phyloP scores from a whole-genome alignment of 108 stramenopile species.

The Cyclotella choctawhatcheeana region DNA sequence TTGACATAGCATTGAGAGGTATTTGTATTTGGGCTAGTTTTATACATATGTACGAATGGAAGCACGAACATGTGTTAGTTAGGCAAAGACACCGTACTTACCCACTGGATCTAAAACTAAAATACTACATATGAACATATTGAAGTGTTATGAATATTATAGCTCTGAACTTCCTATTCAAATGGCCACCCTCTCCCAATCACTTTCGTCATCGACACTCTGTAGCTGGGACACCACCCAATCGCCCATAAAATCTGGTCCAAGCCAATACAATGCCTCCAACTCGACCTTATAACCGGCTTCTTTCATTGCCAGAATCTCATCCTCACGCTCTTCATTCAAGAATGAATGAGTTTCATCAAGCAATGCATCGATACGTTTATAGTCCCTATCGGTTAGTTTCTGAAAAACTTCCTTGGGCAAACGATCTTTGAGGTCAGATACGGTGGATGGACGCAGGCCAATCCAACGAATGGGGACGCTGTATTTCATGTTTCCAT shows the following conservation, averaged over 20 bases:
- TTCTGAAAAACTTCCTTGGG: conserved; percentile 55
- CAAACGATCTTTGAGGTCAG: conserved; percentile 21
- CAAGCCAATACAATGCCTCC: conserved; percentile 86
- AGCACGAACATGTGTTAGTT: too few relatives aligned
- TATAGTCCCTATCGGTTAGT: conserved; percentile 65
- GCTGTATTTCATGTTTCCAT: conserved; percentile 47
- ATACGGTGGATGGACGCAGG: conserved; percentile 66
- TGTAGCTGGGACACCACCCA: conserved; percentile 44
- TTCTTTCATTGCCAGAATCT: conserved; percentile 59
- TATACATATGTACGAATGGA: too few relatives aligned
- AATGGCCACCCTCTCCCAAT: conserved; percentile 12
- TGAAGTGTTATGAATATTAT: too few relatives aligned
- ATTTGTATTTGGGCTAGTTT: too few relatives aligned
- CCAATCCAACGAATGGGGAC: conserved; percentile 83
- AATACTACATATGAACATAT: too few relatives aligned
- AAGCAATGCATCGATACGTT: conserved; percentile 54
- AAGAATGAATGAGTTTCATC: conserved; percentile 41
- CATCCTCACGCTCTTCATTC: conserved; percentile 42
- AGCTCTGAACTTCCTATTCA: too few relatives aligned
- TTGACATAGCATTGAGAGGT: too few relatives aligned
- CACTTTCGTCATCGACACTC: conserved; percentile 4
- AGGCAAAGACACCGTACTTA: too few relatives aligned
- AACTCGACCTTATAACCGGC: conserved; percentile 77
- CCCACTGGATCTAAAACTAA: too few relatives aligned
- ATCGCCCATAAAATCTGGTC: conserved; percentile 55